These are phyloP conservation scores for Microdochium nivale DNA, from an alignment of 2,329 filamentous ascomycete species.

Conservation along the genomic window DNA sequence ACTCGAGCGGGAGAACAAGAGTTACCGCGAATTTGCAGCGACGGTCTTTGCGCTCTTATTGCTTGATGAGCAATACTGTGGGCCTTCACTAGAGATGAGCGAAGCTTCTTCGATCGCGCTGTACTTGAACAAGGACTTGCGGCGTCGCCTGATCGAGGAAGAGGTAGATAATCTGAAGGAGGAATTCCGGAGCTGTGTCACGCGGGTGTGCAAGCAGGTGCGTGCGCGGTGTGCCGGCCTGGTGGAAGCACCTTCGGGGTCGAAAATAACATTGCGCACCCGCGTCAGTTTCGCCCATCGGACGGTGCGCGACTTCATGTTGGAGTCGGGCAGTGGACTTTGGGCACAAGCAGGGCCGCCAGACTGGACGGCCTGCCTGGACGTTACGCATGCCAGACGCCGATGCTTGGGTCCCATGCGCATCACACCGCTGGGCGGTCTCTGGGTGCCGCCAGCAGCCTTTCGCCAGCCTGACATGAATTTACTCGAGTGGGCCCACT, in stretches of 20 bases:
- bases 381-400: neutral
- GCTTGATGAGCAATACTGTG: neutral
- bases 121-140: neutral
- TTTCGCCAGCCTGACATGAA: neutral
- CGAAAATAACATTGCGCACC: too few species aligned
- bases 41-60: neutral
- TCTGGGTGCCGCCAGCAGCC: neutral
- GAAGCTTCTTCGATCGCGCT: neutral
- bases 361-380: neutral
- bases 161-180: neutral
- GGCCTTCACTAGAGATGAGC: neutral
- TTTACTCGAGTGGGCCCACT: neutral
- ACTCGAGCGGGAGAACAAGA: neutral
- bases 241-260: neutral
- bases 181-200: neutral
- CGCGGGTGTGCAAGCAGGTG: neutral
- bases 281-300: neutral
- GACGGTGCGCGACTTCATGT: neutral
- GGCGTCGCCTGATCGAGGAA: neutral
- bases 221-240: neutral
- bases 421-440: neutral
- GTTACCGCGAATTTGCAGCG: neutral
- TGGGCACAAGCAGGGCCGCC: neutral
- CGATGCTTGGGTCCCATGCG: neutral
- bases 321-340: neutral